Conservation (phyloP, 352 stramenopile genomes). For the Pythium periplocum region DNA sequence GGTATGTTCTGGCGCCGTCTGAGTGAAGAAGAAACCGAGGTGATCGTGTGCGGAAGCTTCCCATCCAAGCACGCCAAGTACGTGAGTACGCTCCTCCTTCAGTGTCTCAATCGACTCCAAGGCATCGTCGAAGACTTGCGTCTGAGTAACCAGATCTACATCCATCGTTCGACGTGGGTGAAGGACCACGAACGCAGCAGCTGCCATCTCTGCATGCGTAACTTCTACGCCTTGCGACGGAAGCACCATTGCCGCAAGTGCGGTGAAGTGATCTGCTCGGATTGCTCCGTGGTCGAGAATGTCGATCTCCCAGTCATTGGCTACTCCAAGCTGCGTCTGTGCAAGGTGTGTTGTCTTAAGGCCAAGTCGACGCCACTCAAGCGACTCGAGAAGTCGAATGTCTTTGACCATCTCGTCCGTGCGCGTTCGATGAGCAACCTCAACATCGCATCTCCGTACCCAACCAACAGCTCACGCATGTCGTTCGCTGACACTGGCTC, state of each 20-base stretch:
- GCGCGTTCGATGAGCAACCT: constrained; percentile 53
- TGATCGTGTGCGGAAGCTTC: constrained; percentile 76
- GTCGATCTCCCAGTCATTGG: constrained; percentile 72
- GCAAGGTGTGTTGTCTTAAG: constrained; percentile 75
- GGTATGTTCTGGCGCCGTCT: constrained; percentile 69
- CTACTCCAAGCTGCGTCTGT: constrained; percentile 72
- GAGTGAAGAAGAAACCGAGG: constrained; percentile 66
- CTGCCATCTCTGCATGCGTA: constrained; percentile 73
- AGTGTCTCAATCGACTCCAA: constrained; percentile 47
- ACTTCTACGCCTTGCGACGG: constrained; percentile 66
- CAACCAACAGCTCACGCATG: constrained; percentile 18
- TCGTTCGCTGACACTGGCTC: constrained; percentile 40
- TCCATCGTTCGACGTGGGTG: constrained; percentile 69
- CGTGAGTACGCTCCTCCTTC: constrained; percentile 45
- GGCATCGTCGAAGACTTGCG: constrained; percentile 69
- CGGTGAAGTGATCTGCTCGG: constrained; percentile 74
- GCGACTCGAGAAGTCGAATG: constrained; percentile 42
- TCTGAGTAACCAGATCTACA: constrained; percentile 69
- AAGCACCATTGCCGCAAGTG: constrained; percentile 84
- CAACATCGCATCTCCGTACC: constrained; percentile 20
- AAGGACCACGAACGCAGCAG: constrained; percentile 64
- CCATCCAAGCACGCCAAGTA: constrained; percentile 61
- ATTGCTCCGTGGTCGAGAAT: constrained; percentile 68
- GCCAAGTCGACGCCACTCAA: constrained; percentile 70
- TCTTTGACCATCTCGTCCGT: constrained; percentile 61